phyloP scores from a whole-genome alignment of 495 filamentous ascomycete genomes.

The Cryomyces minteri region DNA sequence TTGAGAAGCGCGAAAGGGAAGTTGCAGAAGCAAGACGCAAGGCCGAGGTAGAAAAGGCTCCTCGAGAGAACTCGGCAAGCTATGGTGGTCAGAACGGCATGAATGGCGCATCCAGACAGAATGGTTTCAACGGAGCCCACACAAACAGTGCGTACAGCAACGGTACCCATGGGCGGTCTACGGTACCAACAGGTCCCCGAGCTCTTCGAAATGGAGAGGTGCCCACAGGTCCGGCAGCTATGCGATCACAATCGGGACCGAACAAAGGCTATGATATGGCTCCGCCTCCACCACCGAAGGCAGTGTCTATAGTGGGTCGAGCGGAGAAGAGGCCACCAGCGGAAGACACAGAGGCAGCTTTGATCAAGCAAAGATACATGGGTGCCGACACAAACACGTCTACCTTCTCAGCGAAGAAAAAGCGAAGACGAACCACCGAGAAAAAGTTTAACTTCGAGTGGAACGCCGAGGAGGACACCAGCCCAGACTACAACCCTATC shows the following conservation, averaged over 20 bases:
- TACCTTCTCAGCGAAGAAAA: conserved; percentile 92
- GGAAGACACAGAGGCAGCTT: conserved; percentile 59
- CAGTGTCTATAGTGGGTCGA: conserved; percentile 20
- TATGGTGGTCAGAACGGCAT: conserved; percentile 2
- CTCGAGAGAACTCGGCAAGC: too few relatives aligned
- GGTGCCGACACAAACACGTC: conserved; percentile 73
- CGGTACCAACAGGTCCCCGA: conserved; percentile 62
- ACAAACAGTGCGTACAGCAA: conserved; percentile 6
- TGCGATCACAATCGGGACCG: conserved; percentile 24
- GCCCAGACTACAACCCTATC: conserved; percentile 71
- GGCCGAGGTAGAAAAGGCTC: conserved; percentile 25
- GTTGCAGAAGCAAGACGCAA: conserved; percentile 49
- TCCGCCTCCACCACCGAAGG: conserved; percentile 32
- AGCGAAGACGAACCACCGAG: conserved; percentile 78
- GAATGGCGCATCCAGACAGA: conserved; percentile 16
- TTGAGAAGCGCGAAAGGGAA: conserved; percentile 74
- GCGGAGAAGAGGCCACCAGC: conserved; percentile 38
- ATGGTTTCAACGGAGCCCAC: conserved; percentile 4
- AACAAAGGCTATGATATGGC: conserved; percentile 33
- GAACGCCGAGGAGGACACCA: conserved; percentile 93
- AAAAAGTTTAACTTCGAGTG: conserved; percentile 99
- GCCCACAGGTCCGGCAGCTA: conserved; percentile 34
- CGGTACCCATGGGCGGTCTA: conserved; percentile 13
- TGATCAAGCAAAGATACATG: conserved; percentile 80
- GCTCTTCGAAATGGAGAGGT: conserved; percentile 43